phyloP scores from a whole-genome alignment of 352 stramenopile genomes.

The Pythium pyrilobum region DNA sequence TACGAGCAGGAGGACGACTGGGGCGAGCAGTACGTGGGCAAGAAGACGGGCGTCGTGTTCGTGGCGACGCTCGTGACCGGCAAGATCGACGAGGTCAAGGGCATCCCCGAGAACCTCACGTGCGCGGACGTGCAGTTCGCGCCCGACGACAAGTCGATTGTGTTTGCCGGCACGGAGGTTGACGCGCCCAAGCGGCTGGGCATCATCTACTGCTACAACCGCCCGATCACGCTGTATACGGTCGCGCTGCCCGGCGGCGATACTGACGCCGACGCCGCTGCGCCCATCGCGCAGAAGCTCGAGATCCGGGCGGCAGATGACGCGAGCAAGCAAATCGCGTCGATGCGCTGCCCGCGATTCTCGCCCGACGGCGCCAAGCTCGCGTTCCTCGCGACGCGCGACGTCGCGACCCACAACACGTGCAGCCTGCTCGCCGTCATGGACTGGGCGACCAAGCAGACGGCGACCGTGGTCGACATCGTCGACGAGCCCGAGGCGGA shows the following conservation, averaged over 20 bases:
- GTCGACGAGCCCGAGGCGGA: conserved; percentile 40
- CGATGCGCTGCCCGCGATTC: conserved; percentile 56
- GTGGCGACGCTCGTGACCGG: conserved; percentile 52
- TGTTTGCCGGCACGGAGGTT: conserved; percentile 63
- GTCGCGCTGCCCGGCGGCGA: conserved; percentile 25
- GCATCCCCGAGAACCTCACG: conserved; percentile 44
- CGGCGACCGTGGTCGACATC: conserved; percentile 57
- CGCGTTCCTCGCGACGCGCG: conserved; percentile 61
- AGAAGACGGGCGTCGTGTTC: conserved; percentile 66
- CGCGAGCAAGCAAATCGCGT: conserved; percentile 33
- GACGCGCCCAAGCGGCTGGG: conserved; percentile 54
- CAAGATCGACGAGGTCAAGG: conserved; percentile 61
- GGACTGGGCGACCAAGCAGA: conserved; percentile 57
- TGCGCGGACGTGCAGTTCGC: conserved; percentile 68
- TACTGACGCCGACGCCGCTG: conserved; percentile 1
- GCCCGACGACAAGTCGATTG: conserved; percentile 41
- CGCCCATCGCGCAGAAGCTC: conserved; percentile 36
- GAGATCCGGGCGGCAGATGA: conserved; percentile 30
- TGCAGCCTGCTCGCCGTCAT: conserved; percentile 60
- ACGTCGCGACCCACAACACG: conserved; percentile 72
- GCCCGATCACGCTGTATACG: conserved; percentile 60
- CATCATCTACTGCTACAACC: conserved; percentile 87
- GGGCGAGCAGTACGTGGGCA: conserved; percentile 81
- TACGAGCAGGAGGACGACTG: conserved; percentile 77
- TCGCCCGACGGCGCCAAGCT: conserved; percentile 60